A percentile compares a stretch with the other conserved stretches of the same genome.
phyloP scores from a whole-genome alignment of 345 rosid genomes.

The thale cress (Arabidopsis thaliana) region DNA sequence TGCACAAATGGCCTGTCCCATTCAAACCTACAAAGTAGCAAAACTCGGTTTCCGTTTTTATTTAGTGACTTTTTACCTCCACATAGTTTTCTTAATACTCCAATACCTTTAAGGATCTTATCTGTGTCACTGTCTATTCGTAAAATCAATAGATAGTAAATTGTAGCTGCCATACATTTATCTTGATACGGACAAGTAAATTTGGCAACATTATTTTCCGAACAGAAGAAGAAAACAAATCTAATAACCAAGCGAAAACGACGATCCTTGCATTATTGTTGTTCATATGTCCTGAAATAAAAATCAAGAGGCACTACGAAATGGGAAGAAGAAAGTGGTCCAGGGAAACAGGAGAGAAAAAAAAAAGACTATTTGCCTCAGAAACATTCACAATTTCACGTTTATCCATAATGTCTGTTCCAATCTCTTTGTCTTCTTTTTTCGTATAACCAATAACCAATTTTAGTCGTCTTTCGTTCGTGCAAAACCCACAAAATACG shows the following conservation, averaged over 20 bases:
- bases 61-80: conserved; percentile 8
- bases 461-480: conserved; percentile 32
- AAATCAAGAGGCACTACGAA: conserved; percentile 19
- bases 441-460: conserved; percentile 16
- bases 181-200: neutral
- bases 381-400: conserved; percentile 44
- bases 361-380: conserved; percentile 34
- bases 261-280: neutral
- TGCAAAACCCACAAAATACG: conserved; percentile 23
- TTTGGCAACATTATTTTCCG: neutral
- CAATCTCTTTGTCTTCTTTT: conserved; percentile 41
- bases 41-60: conserved; percentile 42
- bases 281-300: neutral
- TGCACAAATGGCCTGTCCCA: conserved; percentile 39
- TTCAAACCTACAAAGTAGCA: conserved; percentile 35
- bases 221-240: conserved; percentile 5
- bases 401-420: conserved; percentile 43
- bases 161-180: neutral
- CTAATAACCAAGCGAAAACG: neutral
- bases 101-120: neutral
- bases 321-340: conserved; percentile 36
- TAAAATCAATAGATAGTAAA: neutral
- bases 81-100: neutral
- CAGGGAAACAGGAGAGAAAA: conserved; percentile 16
- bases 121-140: neutral